Evolutionary conservation across 441 rosid genomes (phyloP).

Genomic region (Bocquillonia castaneifolia): DNA sequence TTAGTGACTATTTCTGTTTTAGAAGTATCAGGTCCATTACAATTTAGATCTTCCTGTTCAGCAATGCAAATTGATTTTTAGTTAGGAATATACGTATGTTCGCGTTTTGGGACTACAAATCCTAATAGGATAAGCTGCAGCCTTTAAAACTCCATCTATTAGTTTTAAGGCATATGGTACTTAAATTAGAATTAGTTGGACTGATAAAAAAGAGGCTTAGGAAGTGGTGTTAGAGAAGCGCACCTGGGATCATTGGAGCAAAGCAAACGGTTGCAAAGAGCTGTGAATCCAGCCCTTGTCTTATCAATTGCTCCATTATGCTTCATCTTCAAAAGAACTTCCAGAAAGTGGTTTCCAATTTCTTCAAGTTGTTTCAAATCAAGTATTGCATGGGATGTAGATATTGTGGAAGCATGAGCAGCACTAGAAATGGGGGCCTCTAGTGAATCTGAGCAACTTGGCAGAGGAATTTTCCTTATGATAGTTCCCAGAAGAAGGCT

Average conservation of each 20-base stretch:
- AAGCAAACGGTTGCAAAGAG: constrained; percentile 91
- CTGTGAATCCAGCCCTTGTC: constrained; percentile 97
- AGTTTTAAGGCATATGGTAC: background rate
- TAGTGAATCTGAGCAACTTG: constrained; percentile 42
- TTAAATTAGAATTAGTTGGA: background rate
- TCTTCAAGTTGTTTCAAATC: constrained; percentile 81
- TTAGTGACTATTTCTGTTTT: background rate
- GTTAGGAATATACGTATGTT: background rate
- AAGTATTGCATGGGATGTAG: constrained; percentile 44
- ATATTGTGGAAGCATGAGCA: constrained; percentile 30
- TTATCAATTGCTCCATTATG: constrained; percentile 99
- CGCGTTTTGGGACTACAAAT: background rate
- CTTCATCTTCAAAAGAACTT: constrained; percentile 95
- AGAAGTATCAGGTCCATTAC: background rate
- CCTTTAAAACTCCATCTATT: background rate
- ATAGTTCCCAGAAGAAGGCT: constrained; percentile 94
- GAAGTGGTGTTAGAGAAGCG: constrained; percentile 13
- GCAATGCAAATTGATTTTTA: background rate
- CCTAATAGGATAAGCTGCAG: background rate
- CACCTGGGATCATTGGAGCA: constrained; percentile 90
- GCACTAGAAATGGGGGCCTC: constrained; percentile 28
- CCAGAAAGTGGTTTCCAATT: constrained; percentile 91
- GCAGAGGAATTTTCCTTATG: constrained; percentile 81
- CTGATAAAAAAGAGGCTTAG: background rate
- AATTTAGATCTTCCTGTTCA: background rate